Evolutionary conservation across 129 eudicot genomes (phyloP), one percentile per base, ranked within the genome.

Genomic region (Escallonia herrerae): DNA sequence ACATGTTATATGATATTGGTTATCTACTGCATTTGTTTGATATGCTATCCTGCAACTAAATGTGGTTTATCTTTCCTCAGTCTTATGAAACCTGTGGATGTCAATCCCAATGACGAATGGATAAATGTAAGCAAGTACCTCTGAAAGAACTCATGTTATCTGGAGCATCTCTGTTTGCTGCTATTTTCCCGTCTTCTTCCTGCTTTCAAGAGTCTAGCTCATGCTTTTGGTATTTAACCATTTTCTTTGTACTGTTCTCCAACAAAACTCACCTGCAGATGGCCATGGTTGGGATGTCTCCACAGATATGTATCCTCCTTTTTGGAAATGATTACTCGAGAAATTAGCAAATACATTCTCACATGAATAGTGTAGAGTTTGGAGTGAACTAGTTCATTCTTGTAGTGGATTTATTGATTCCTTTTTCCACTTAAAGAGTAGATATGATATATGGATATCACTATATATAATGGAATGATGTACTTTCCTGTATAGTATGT

Each of bases 41-140:
- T 66, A 11, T 75, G 81, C 64, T 62, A 13, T 49, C 62, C 41
- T 69, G 43, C 65, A 59, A 68, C 68, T 54, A 43, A 15, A 50
- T 44, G 15, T 63, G 56, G 15, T 7, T 58, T 75, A 76, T 74
- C 60, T 49, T n/a, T 74, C 75, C 50, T 14, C 91, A 93, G 99
- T 72, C 96, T 78, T 56, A 86, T 93, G 99, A 93, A 74, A 81
- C 90, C 96, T 47, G 87, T 93, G 79, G 96, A 93, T 66, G 67
- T 86, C 84, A 89, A 76, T 70, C 99, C 99, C 41, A 89, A 74
- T 67, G 99, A 93, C 11, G 96, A 93, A 76, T 93, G 99, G 99
- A 58, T 77, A 64, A 93, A 89, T 83, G 99, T 89, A 89, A 81
- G 98, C 38, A 67, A 64, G 15, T 58, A 12, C 33, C 15, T 46